Base-by-base conservation (phyloP, 345 rosid species). In the Ceriops zippeliana region DNA sequence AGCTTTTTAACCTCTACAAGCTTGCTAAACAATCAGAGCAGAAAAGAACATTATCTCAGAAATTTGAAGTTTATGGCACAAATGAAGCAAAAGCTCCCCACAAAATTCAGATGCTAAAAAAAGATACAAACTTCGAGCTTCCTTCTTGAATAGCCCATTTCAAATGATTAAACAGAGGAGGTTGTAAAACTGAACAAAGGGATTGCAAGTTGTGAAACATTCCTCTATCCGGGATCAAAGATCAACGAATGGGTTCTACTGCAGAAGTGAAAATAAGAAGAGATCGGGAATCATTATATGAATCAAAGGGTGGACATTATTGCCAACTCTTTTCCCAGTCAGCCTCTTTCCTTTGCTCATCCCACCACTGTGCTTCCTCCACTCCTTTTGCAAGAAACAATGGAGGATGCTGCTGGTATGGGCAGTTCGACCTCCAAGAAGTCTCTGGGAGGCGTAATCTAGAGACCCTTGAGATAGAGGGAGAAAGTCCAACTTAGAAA, bases 351-450 rank as follows among this genome's bases (percentile, higher is more conserved):
- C 90, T 83, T 47, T 85, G 76, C 22, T 76, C 88, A 52, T 76
- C 85, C 0, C 86, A 87, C 93, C 98, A 93, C 68, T 62, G 68
- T 2, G 91, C 96, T 69, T 83, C 89, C 80, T 86, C 93, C 24
- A 85, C 76, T 47, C 91, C 96, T 31, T 61, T 73, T 0, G 96
- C 93, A 13, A 89, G 86, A 24, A 86, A 38, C 79, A 82, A 21
- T 24, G 97, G 83, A 51, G 90, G 92, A 0, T 96, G 97, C 79
- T 85, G 92, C 30, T 75, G 83, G 84, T 82, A 93, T 2, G 93
- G 98, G 73, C 97, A 86, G 69, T 87, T 89, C 59, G 83, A 81
- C 68, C 96, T 77, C 96, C 93, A 85, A 0, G 97, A 87, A 11
- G 93, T 85, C 69, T 74, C 67, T 21, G 88, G 82, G n/a, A 74